phyloP scores from a whole-genome alignment of 345 rosid species.

The Eucalyptus marginata region DNA sequence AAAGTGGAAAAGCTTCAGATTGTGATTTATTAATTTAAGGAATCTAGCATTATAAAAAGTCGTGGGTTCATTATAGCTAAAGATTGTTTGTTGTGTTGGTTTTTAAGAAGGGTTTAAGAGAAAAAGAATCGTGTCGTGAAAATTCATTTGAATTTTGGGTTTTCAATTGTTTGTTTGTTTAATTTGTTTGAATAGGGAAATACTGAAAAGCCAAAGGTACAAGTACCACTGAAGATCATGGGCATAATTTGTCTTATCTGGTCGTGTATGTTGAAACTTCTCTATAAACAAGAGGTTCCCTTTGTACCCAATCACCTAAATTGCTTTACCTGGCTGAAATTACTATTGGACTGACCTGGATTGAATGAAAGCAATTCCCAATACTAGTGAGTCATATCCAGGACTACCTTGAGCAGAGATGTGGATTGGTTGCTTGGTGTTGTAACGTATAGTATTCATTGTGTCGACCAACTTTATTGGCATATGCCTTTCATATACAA shows the following conservation, averaged over 20 bases:
- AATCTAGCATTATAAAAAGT: neutral
- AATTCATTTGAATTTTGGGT: neutral
- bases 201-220: neutral
- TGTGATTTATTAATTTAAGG: neutral
- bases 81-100: neutral
- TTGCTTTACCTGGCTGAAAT: neutral
- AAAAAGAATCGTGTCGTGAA: neutral
- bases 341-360: neutral
- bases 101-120: neutral
- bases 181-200: neutral
- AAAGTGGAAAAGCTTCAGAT: neutral
- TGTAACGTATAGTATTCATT: neutral
- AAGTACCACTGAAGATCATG: neutral
- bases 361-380: neutral
- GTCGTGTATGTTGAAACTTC: neutral
- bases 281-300: neutral
- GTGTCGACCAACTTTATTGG: neutral
- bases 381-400: neutral
- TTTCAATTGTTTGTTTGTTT: neutral
- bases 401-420: neutral
- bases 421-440: neutral
- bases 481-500: neutral
- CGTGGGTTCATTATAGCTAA: neutral
- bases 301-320: neutral
- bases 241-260: neutral